These are phyloP conservation scores for Fraxinus americana DNA, from an alignment of 257 asterid genomes.

Conservation along the genomic window DNA sequence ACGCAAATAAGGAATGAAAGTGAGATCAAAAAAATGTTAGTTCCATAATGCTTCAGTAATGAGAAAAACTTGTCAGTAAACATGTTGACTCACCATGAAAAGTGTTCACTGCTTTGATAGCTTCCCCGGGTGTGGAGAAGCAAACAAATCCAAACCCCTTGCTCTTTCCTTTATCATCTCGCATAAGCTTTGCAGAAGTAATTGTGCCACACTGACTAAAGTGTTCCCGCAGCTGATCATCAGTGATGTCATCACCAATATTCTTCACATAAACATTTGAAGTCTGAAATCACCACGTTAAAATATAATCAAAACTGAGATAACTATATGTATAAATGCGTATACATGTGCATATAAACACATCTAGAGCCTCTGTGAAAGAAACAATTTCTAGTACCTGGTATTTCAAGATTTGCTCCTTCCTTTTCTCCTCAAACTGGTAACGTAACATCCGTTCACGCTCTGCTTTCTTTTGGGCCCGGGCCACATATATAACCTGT, in stretches of 20 bases:
- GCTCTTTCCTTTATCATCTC: conserved; percentile 76
- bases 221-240: conserved; percentile 61
- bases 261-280: conserved; percentile 86
- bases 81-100: conserved; percentile 48
- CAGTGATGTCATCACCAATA: conserved; percentile 66
- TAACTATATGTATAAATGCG: neutral
- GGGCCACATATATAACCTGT: conserved; percentile 71
- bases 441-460: conserved; percentile 67
- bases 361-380: neutral
- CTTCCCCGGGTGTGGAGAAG: conserved; percentile 82
- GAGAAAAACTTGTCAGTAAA: neutral
- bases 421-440: conserved; percentile 77
- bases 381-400: conserved; percentile 48
- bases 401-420: conserved; percentile 58
- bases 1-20: neutral
- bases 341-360: neutral
- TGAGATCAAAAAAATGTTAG: neutral
- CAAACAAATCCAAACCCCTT: conserved; percentile 94
- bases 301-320: conserved; percentile 12
- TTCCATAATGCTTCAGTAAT: neutral
- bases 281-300: conserved; percentile 43
- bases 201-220: conserved; percentile 76
- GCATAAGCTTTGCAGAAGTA: conserved; percentile 81
- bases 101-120: conserved; percentile 60
- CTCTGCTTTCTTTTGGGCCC: conserved; percentile 87